Percentiles rank a stretch among this genome's conserved stretches.
Conservation (phyloP, 768 basidiomycete genomes). For the Boletus reticuloceps region DNA sequence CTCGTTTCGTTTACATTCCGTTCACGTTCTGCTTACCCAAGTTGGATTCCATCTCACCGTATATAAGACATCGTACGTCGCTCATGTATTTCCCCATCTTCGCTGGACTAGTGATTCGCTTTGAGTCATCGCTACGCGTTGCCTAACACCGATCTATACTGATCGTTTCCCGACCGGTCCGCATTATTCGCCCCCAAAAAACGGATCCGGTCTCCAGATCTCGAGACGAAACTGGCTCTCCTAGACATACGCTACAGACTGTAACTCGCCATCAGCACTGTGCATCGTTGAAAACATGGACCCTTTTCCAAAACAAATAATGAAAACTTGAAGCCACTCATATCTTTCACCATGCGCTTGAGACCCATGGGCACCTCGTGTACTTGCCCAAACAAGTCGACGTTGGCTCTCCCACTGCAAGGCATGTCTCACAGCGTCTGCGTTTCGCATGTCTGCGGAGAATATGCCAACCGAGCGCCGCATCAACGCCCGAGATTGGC, state of each 20-base stretch:
- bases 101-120: no score
- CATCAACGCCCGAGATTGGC: not conserved
- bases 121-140: no score
- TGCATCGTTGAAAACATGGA: not conserved
- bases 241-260: no score
- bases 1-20: no score
- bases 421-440: not conserved
- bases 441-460: not conserved
- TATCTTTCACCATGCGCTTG: not conserved
- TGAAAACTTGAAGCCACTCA: not conserved
- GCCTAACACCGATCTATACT: not conserved
- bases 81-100: no score
- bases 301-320: not conserved
- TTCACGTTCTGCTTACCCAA: no score
- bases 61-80: no score
- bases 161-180: not conserved
- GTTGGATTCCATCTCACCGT: no score
- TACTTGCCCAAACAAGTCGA: not conserved
- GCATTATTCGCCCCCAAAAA: not conserved
- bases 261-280: not conserved
- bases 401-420: not conserved
- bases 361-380: conserved; percentile 2
- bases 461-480: conserved; percentile 21
- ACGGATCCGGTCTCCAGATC: not conserved
- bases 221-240: no score